Evolutionary conservation across 2,329 filamentous ascomycete species (phyloP), one percentile per base, ranked within the genome.

Genomic region (Trichoderma atroviride): DNA sequence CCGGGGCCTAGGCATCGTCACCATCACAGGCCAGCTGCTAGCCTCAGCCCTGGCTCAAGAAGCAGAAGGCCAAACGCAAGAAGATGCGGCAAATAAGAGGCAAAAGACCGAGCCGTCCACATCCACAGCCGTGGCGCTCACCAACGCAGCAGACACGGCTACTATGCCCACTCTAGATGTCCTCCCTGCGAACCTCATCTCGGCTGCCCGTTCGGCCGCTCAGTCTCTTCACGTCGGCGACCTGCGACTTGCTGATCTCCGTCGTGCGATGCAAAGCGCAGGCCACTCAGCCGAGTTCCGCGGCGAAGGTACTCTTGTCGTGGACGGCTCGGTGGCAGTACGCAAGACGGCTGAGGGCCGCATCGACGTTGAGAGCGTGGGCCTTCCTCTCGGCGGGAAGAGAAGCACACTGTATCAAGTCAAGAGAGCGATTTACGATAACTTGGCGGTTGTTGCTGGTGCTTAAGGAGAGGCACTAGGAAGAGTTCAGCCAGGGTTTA

Each of bases 221-320:
- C 93, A 95, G 72, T 94, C 96, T 13, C 89, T 99, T 57, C 96
- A 98, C 78, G 96, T 99, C 4, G 96, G 96, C 71, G 96, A 99
- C 78, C 83, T 98, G 53, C 88, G 95, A 27, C 87, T 99, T 22
- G 93, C 95, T 0, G 94, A 98, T 78, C 83, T 99, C 70, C 87
- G 96, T 63, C 90, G 92, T 70, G 87, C 94, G 24, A 92, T 99
- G 89, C 91, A 93, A 75, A 85, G 87, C 16, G 87, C 90, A 3
- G 94, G 94, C 0, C 94, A 97, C 81, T 90, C 88, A 16, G 95
- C 95, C 0, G 96, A 97, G 79, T 97, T 98, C 79, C 87, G 93
- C 61, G 96, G 96, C 61, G 95, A 98, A 80, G 96, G 96, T 71
- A 96, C 92, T 10, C 83, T 99, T 69, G 86, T 99, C 11, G 91